phyloP scores from a whole-genome alignment of 2,329 filamentous ascomycete genomes.

The Aspergillus eucalypticola region DNA sequence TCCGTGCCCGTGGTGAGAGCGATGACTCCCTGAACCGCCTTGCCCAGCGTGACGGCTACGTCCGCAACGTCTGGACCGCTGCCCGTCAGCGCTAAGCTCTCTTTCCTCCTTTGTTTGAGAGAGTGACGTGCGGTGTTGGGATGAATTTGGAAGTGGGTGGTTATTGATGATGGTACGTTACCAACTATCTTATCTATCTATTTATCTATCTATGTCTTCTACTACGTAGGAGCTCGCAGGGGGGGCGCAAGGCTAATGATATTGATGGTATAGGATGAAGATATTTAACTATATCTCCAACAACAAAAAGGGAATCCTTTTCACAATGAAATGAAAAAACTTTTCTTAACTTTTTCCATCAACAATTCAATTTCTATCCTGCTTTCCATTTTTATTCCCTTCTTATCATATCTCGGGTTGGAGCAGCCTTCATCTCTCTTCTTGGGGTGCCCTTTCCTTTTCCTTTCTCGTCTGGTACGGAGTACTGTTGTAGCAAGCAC shows the following conservation, averaged over 20 bases:
- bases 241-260: background rate
- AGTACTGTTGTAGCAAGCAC: too few species aligned
- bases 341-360: slow-evolving; percentile 6
- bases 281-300: background rate
- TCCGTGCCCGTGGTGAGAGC: slow-evolving; percentile 95
- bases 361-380: background rate
- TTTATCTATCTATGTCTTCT: background rate
- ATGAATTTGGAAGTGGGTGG: background rate
- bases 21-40: slow-evolving; percentile 96
- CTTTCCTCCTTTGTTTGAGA: background rate
- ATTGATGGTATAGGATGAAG: background rate
- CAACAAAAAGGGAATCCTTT: background rate
- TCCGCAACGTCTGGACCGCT: slow-evolving; percentile 96
- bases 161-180: background rate
- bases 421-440: too few species aligned
- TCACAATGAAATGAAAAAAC: slow-evolving; percentile 3
- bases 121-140: slow-evolving; percentile 17
- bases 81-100: slow-evolving; percentile 54
- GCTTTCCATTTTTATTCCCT: background rate
- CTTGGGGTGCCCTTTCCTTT: too few species aligned
- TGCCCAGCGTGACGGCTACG: slow-evolving; percentile 89
- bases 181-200: background rate
- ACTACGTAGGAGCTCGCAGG: accelerated
- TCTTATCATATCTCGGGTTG: too few species aligned
- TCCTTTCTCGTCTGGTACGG: too few species aligned